Evolutionary conservation across 2,329 filamentous ascomycete genomes (phyloP).

Genomic region (Microcera coccophila): DNA sequence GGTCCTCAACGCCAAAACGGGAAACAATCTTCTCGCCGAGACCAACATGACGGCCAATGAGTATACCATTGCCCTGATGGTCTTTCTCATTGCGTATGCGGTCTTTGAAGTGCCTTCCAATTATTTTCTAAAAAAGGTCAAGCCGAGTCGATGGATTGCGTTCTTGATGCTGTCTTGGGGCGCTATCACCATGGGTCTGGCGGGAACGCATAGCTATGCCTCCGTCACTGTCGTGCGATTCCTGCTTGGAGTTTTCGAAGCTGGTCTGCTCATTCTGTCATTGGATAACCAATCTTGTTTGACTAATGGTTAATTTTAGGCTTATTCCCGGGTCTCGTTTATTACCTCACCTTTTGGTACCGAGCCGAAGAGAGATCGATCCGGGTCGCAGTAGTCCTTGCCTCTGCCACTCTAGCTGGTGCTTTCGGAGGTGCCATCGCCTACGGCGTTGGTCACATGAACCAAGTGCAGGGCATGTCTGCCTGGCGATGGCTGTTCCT

Average conservation of each 20-base stretch:
- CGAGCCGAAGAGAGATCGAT: conserved; percentile 64
- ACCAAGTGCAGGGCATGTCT: conserved; percentile 53
- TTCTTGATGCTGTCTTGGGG: conserved; percentile 32
- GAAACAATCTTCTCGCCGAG: conserved; percentile 36
- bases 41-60: conserved; percentile 44
- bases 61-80: conserved; percentile 53
- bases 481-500: conserved; percentile 65
- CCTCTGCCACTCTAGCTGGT: conserved; percentile 62
- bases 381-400: conserved; percentile 62
- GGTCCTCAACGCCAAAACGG: conserved; percentile 35
- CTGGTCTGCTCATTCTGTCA: conserved; percentile 20
- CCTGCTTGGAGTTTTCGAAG: conserved; percentile 30
- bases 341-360: conserved; percentile 64
- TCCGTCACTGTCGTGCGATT: conserved; percentile 28
- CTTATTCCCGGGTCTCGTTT: conserved; percentile 21
- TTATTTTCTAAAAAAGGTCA: conserved; percentile 45
- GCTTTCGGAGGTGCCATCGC: conserved; percentile 68
- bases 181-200: conserved; percentile 40
- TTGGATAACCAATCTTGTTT: no score
- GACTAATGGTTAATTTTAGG: conserved; percentile 40
- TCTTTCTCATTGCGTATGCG: conserved; percentile 52
- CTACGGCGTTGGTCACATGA: conserved; percentile 66
- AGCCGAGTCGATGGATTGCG: conserved; percentile 45
- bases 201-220: conserved; percentile 35
- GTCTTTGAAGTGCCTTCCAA: conserved; percentile 43